These are phyloP conservation scores for Delitschia confertaspora DNA, from an alignment of 495 filamentous ascomycete genomes.

Conservation along the genomic window DNA sequence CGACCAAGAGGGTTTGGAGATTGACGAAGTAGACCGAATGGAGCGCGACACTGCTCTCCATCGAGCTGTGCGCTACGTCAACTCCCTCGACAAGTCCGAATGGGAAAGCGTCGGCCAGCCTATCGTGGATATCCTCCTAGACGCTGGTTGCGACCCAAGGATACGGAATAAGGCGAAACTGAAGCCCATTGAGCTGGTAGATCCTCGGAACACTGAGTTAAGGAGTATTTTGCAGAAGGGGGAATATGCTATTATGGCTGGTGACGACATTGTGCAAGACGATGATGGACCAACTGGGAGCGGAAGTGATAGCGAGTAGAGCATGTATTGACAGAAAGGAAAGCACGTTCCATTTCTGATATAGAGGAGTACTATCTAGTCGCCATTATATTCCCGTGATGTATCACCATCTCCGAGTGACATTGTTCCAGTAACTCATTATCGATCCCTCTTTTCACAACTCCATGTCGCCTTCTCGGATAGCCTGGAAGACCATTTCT, in stretches of 20 bases:
- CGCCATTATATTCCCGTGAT: no score
- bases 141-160: slow-evolving; percentile 77
- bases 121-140: slow-evolving; percentile 82
- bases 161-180: slow-evolving; percentile 64
- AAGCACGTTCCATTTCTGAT: no score
- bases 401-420: no score
- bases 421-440: no score
- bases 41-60: slow-evolving; percentile 90
- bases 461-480: no score
- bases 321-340: no score
- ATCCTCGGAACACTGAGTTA: slow-evolving; percentile 62
- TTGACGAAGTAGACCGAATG: slow-evolving; percentile 70
- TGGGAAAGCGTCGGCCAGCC: slow-evolving; percentile 50
- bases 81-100: slow-evolving; percentile 44
- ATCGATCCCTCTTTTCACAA: no score
- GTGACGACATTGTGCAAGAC: slow-evolving; percentile 34
- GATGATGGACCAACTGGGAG: slow-evolving; percentile 33
- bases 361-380: no score
- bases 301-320: slow-evolving; percentile 34
- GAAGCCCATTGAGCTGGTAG: slow-evolving; percentile 59
- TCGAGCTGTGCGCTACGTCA: slow-evolving; percentile 76
- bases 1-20: slow-evolving; percentile 90
- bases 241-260: slow-evolving; percentile 46
- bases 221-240: slow-evolving; percentile 61
- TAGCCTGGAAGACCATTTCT: no score